Base-by-base conservation (phyloP, 805 yeast species). In the Candida multigemmis region DNA sequence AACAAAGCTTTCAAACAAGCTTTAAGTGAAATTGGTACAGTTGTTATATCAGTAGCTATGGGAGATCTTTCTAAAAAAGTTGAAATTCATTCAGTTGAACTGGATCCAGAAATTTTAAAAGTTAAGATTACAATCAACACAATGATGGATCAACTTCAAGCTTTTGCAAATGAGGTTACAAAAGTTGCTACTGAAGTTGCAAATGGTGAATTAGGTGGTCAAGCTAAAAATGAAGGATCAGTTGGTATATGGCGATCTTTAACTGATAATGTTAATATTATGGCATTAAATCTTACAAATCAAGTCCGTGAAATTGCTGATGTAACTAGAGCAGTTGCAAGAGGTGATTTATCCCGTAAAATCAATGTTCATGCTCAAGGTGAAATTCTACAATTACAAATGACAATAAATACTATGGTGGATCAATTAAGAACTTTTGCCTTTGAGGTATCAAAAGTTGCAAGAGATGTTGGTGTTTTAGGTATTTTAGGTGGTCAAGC, bases 341-440 rank as follows among this genome's bases (percentile, higher is more conserved):
- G 74, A 33, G 94, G 94, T 42, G 94, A 83, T 50, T 59, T 83
- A 38, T 76, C 86, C 1, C 61, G 86, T 26, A 82, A 83, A 45
- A 83, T 84, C 46, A 81, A 81, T 48, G 94, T 84, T 9, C 89
- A 83, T 51, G 94, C 94, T 6, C 94, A 84, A 50, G 94, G 94
- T 25, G 94, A 83, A 55, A 84, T 83, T 36, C 60, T 81, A 32
- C 89, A 80, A 41, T 65, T 84, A 35, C 94, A 83, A 49, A 80
- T 79, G 60, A 84, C 93, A 6, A 83, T 83, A 43, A 84, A 84
- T 47, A 74, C 86, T 33, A 84, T 82, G 91, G 91, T 82, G 53
- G 89, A 80, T 47, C 91, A 82, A 48, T 68, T 82, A 40, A 62
- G 87, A 41, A 76, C 79, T 14, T 82, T 82, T 55, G 89, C 91